Percentiles rank a stretch among this genome's conserved stretches.
phyloP scores from a whole-genome alignment of 148 eudicot species.

The Beta vulgaris region DNA sequence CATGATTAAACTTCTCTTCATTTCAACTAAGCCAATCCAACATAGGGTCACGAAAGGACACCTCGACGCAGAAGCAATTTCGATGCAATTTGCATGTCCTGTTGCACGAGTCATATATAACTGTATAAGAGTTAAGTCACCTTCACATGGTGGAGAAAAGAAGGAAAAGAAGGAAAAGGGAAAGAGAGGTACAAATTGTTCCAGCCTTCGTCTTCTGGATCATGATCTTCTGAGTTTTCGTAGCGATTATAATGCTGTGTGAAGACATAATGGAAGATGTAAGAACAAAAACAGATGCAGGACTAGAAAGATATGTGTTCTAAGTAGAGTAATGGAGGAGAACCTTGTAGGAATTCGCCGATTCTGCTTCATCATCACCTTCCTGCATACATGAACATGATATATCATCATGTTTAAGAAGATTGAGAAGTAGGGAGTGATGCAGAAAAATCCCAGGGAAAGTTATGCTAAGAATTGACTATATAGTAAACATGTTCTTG shows the following conservation, averaged over 20 bases:
- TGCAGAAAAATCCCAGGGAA: background rate
- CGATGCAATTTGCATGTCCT: background rate
- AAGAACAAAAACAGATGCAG: background rate
- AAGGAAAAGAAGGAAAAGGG: too few species aligned
- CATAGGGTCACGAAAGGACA: background rate
- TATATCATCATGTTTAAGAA: too few species aligned
- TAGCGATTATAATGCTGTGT: slow-evolving; percentile 12
- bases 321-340: background rate
- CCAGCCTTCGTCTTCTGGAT: background rate
- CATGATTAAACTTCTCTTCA: slow-evolving; percentile 13
- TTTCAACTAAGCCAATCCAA: background rate
- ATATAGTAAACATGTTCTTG: too few species aligned
- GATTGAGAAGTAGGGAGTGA: background rate
- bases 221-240: background rate
- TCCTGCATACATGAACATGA: slow-evolving; percentile 35
- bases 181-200: background rate
- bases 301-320: background rate
- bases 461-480: too few species aligned
- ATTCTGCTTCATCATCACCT: slow-evolving; percentile 66
- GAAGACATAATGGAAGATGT: background rate
- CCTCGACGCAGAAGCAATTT: background rate
- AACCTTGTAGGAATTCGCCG: slow-evolving; percentile 43
- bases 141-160: background rate
- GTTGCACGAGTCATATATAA: background rate
- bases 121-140: background rate